Evolutionary conservation across 345 rosid genomes (phyloP).

Genomic region (Sonneratia caseolaris): DNA sequence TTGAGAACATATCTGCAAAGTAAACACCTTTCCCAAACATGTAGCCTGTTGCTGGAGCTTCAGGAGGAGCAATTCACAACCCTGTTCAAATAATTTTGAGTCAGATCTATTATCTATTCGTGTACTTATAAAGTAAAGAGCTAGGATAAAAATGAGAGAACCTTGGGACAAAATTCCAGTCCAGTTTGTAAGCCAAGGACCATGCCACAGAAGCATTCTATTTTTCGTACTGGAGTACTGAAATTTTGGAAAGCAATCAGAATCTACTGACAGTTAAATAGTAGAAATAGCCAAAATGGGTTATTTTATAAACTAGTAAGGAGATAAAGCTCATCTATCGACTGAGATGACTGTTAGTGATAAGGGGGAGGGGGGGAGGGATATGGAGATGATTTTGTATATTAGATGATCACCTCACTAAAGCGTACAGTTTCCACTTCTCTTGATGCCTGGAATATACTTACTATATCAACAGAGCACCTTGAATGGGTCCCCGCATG

Average conservation of each 20-base stretch:
- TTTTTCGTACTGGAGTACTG: slow-evolving; percentile 57
- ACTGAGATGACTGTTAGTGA: too few relatives aligned
- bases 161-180: slow-evolving; percentile 97
- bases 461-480: slow-evolving; percentile 57
- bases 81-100: slow-evolving; percentile 32
- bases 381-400: background rate
- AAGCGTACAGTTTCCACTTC: slow-evolving; percentile 52
- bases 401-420: slow-evolving; percentile 32
- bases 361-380: background rate
- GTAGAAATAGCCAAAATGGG: background rate
- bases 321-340: background rate
- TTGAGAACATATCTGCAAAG: slow-evolving; percentile 96
- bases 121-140: background rate
- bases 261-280: background rate
- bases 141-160: slow-evolving; percentile 17
- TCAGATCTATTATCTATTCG: slow-evolving; percentile 1
- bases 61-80: slow-evolving; percentile 91
- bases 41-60: slow-evolving; percentile 85
- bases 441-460: slow-evolving; percentile 55
- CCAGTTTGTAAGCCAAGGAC: slow-evolving; percentile 94
- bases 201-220: slow-evolving; percentile 92
- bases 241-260: background rate
- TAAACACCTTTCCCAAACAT: slow-evolving; percentile 97
- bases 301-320: background rate
- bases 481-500: slow-evolving; percentile 82